Evolutionary conservation across 352 stramenopile genomes (phyloP).

Genomic region (Phytophthora sojae): DNA sequence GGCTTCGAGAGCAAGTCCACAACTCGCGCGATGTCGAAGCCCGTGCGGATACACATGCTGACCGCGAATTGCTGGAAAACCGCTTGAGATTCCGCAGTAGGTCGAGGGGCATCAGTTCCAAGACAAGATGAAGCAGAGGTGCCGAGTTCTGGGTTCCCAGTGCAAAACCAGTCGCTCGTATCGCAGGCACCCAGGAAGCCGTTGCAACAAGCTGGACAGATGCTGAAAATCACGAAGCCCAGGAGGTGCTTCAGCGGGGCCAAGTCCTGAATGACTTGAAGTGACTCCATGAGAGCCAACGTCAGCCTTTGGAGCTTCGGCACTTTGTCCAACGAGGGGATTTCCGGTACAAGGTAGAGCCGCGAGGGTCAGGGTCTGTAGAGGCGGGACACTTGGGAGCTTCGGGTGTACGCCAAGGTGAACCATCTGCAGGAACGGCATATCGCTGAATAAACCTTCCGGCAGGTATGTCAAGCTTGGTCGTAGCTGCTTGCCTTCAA

Average conservation of each 20-base stretch:
- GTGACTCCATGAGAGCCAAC: constrained; percentile 12
- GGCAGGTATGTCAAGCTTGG: constrained; percentile 10
- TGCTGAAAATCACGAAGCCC: constrained; percentile 17
- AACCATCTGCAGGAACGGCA: constrained; percentile 28
- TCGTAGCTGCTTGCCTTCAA: constrained; percentile 26
- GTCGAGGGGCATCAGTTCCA: neutral
- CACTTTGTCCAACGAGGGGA: constrained; percentile 21
- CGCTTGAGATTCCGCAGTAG: neutral
- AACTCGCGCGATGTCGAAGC: constrained; percentile 1
- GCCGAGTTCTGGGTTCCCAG: neutral
- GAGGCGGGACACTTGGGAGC: constrained; percentile 15
- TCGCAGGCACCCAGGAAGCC: constrained; percentile 35
- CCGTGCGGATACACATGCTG: constrained; percentile 5
- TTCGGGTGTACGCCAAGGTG: constrained; percentile 23
- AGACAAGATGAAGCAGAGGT: constrained; percentile 9
- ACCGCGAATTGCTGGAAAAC: constrained; percentile 3
- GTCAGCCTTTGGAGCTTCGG: constrained; percentile 9
- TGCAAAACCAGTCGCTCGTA: constrained; percentile 21
- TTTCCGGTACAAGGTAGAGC: constrained; percentile 18
- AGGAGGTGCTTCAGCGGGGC: constrained; percentile 8
- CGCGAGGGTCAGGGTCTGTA: constrained; percentile 2
- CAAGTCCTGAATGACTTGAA: constrained; percentile 29
- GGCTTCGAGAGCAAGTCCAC: constrained; percentile 1
- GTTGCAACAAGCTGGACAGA: constrained; percentile 35
- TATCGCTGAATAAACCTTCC: constrained; percentile 32